Percentiles rank a stretch among this genome's conserved stretches.
phyloP scores from a whole-genome alignment of 2,329 filamentous ascomycete species.

The Orbilia blumenaviensis region DNA sequence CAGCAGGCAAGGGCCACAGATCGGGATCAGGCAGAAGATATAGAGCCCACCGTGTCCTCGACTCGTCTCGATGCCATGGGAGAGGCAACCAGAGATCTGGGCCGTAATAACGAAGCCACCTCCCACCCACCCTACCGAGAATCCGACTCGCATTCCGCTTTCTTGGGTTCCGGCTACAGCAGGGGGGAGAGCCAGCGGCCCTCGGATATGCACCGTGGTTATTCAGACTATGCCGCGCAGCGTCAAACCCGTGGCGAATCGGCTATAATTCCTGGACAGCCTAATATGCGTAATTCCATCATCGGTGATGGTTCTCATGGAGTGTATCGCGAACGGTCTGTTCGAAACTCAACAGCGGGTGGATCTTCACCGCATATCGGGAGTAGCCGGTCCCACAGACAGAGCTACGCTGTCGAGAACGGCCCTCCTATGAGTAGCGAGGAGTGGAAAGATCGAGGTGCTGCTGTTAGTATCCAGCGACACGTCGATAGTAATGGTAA shows the following conservation, averaged over 20 bases:
- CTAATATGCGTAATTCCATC: constrained; percentile 45
- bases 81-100: constrained; percentile 4
- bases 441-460: constrained; percentile 94
- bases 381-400: constrained; percentile 24
- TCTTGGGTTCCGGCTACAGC: constrained; percentile 10
- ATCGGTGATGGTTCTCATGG: constrained; percentile 45
- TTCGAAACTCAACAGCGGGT: constrained; percentile 13
- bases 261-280: constrained; percentile 22
- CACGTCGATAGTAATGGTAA: constrained; percentile 87
- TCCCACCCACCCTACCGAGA: constrained; percentile 25
- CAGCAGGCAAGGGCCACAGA: constrained; percentile 31
- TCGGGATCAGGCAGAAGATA: constrained; percentile 8
- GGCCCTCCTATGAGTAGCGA: constrained; percentile 75
- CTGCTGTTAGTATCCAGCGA: constrained; percentile 81
- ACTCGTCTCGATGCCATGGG: constrained; percentile 1
- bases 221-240: constrained; percentile 29
- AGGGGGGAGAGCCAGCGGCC: constrained; percentile 16
- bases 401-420: constrained; percentile 64
- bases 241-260: constrained; percentile 30
- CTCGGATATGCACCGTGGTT: constrained; percentile 23
- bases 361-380: constrained; percentile 20
- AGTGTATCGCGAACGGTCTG: constrained; percentile 43
- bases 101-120: not conserved
- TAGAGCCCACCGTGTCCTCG: constrained; percentile 3
- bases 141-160: constrained; percentile 12